A percentile compares a stretch with the other conserved stretches of the same genome.
Evolutionary conservation across 805 yeast species (phyloP).

Genomic region (Cyberlindnera misumaiensis): DNA sequence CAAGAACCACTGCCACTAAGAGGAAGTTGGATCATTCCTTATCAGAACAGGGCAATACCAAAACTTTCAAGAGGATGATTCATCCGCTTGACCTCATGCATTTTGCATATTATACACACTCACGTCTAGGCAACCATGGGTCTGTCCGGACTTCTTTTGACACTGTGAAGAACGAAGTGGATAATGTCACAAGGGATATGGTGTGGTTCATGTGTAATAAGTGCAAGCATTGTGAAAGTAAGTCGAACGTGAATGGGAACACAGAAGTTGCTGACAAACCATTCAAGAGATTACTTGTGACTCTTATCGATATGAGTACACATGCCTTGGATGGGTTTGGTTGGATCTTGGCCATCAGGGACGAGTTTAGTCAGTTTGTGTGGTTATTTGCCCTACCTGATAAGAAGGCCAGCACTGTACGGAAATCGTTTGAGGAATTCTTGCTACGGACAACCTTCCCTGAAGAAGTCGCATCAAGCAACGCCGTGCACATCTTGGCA

Average conservation of each 20-base stretch:
- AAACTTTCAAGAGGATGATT: neutral
- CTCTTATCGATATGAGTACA: neutral
- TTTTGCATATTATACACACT: slow-evolving; percentile 1
- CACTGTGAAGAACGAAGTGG: neutral
- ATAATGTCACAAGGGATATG: slow-evolving; percentile 2
- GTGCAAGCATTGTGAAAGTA: neutral
- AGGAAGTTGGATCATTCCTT: neutral
- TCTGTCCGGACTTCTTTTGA: slow-evolving; percentile 1
- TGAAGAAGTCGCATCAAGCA: neutral
- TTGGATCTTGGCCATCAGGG: neutral
- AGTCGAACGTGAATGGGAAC: neutral
- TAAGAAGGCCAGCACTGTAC: neutral
- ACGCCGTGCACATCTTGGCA: neutral
- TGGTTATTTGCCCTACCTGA: neutral
- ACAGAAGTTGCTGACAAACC: neutral
- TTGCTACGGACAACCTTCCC: neutral
- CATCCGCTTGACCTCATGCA: slow-evolving; percentile 1
- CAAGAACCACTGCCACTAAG: neutral
- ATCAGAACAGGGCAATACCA: neutral
- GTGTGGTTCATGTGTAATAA: slow-evolving; percentile 1
- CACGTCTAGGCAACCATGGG: neutral
- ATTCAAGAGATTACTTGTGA: neutral
- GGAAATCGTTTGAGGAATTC: neutral
- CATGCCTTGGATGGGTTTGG: neutral
- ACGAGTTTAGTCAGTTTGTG: slow-evolving; percentile 1